Evolutionary conservation across 106 monocot genomes (phyloP), one percentile per base, ranked within the genome.

Genomic region (Posidonia australis): DNA sequence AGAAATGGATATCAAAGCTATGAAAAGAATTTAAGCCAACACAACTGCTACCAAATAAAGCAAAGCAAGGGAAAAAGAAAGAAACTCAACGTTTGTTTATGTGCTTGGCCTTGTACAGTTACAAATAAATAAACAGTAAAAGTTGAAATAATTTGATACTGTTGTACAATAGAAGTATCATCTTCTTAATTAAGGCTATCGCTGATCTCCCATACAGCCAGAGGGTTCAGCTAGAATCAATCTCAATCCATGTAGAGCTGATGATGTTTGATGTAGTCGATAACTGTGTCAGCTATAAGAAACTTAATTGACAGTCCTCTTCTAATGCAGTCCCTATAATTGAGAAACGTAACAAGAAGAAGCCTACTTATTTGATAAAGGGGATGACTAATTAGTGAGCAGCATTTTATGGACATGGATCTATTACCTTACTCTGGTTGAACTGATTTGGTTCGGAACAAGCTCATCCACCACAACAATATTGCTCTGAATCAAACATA

Each of bases 401-500:
- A 54, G 9, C 54, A 24, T 23, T 21, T 24, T 9, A 28, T 30
- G 14, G 26, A 28, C 28, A 57, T 61, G 3, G 31, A 36, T 61
- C 42, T 41, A 49, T 67, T 90, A 86, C 93, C 93, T 94, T 54
- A 89, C 69, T 82, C 63, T 79, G 54, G 81, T 82, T 32, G 89
- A 89, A 75, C 89, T 94, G 32, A 94, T 94, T 69, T 89, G 79
- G 52, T 94, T 94, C 1, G 86, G 89, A 13, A 94, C 70, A 30
- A 89, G 67, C 71, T 89, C 93, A 74, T 94, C 93, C 29, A 86
- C 93, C 13, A 76, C 44, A 58, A 93, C 60, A 24, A 93, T 85
- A 49, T 83, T 93, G 25, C 43, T 55, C 93, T 93, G 67, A 14
- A 71, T 71, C 18, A 5, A 68, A 51, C 21, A 68, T 59, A 45